Base-by-base conservation (phyloP, 345 rosid genomes). In the Tarenaya hassleriana region DNA sequence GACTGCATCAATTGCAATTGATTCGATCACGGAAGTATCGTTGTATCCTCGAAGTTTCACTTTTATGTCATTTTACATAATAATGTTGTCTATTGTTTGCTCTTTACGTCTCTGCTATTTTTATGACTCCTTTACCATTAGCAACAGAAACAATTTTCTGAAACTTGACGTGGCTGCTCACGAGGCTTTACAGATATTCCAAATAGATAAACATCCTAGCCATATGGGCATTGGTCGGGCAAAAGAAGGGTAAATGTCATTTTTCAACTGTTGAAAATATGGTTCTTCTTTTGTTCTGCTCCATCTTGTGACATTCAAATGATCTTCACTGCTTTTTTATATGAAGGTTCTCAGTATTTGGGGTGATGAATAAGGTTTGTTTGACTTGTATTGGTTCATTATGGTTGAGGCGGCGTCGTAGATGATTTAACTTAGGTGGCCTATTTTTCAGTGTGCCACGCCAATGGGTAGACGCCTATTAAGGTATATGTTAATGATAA, bases 161-260 rank as follows among this genome's bases (percentile, higher is more conserved):
- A 91, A 91, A 64, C 84, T 87, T 67, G 98, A 91, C 64, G 88
- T 83, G 2, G 80, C 89, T 64, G 88, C 96, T 65, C 88, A 84
- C 56, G 98, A 87, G 67, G 96, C 89, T 52, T 61, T 91, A 68
- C 96, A 91, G 78, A 87, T 87, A 58, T 91, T 91, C 66, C 95
- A 87, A 73, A 68, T 69, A 35, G 96, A 91, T 67, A 92, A 88
- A 61, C 98, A 92, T 77, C 98, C 98, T 62, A 92, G 98, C 72
- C 94, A 88, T 71, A 88, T 92, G 95, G 98, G 98, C 66, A 92
- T 92, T 58, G 98, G 98, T 47, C 73, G 98, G 75, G 92, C 95
- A 64, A 92, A 92, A 67, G 96, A 92, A 81, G 98, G 98, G 98
- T 92, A 79, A 62, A 32, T 33, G 35, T 21, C 41, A 10, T 58